Percentiles rank a stretch among this genome's conserved stretches.
phyloP scores from a whole-genome alignment of 1,284 basidiomycete genomes.

The Cryptococcus floricola region DNA sequence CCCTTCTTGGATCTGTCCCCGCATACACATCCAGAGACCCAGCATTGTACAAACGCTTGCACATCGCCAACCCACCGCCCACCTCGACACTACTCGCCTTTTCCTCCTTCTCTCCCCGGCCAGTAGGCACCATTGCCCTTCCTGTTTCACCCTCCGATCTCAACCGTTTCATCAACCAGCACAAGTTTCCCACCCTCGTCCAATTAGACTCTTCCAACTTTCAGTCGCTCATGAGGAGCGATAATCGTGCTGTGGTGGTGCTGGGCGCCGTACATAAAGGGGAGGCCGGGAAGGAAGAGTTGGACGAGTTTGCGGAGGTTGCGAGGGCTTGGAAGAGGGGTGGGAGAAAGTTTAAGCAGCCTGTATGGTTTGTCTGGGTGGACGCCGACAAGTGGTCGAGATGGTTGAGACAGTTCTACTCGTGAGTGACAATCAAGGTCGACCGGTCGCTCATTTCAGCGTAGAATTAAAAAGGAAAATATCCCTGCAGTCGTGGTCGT shows the following conservation, averaged over 20 bases:
- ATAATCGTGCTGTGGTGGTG: conserved; percentile 68
- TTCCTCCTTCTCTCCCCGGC: conserved; percentile 58
- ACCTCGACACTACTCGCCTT: conserved; percentile 66
- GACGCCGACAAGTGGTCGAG: conserved; percentile 71
- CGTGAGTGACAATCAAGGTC: conserved; percentile 32
- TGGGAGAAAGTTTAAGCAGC: conserved; percentile 49
- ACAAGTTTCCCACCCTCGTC: conserved; percentile 65
- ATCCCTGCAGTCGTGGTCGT: conserved; percentile 66
- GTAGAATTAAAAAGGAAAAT: conserved; percentile 46
- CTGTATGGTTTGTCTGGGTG: conserved; percentile 81
- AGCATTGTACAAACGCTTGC: conserved; percentile 55
- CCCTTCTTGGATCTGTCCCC: conserved; percentile 66
- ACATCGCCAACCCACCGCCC: conserved; percentile 53
- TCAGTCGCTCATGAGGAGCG: conserved; percentile 72
- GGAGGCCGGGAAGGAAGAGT: conserved; percentile 51
- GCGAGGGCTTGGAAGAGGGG: conserved; percentile 62
- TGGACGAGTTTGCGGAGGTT: conserved; percentile 56
- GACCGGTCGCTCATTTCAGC: not conserved
- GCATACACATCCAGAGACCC: conserved; percentile 56
- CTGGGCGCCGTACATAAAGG: conserved; percentile 55
- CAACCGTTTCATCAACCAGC: conserved; percentile 57
- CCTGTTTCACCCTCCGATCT: conserved; percentile 27
- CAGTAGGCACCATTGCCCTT: conserved; percentile 40
- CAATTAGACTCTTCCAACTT: conserved; percentile 72
- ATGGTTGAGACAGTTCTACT: conserved; percentile 87